These are phyloP conservation scores for Patellaria atrata DNA, from an alignment of 495 filamentous ascomycete species.

Conservation along the genomic window DNA sequence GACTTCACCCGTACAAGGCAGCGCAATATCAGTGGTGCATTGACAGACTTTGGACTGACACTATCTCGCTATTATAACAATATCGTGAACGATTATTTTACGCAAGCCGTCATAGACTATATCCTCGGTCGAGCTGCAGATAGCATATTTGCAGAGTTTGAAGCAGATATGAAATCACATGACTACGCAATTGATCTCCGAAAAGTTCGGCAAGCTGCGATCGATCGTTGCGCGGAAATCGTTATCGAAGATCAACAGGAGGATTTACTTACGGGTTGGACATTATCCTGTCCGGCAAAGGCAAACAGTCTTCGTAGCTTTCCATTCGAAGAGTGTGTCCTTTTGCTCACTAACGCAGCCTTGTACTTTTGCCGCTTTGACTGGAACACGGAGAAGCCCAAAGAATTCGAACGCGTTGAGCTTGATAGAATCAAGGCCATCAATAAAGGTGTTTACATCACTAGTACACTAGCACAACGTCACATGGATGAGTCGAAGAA, in stretches of 20 bases:
- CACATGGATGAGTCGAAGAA: conserved; percentile 67
- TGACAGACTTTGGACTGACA: conserved; percentile 86
- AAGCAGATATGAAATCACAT: conserved; percentile 69
- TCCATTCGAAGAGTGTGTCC: conserved; percentile 70
- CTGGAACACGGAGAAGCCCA: conserved; percentile 84
- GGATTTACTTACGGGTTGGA: conserved; percentile 77
- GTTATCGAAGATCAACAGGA: conserved; percentile 71
- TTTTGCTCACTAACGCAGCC: conserved; percentile 71
- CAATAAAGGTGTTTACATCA: conserved; percentile 74
- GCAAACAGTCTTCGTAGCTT: conserved; percentile 47
- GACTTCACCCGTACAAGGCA: conserved; percentile 87
- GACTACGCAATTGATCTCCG: conserved; percentile 78
- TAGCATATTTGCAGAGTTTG: conserved; percentile 80
- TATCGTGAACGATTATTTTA: conserved; percentile 92
- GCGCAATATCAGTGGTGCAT: conserved; percentile 76
- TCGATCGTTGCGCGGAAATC: conserved; percentile 71
- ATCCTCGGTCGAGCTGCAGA: conserved; percentile 77
- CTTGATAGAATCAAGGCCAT: conserved; percentile 56
- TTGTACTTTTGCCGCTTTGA: conserved; percentile 83
- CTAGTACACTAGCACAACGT: conserved; percentile 57
- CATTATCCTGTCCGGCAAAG: conserved; percentile 52
- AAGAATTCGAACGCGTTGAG: conserved; percentile 75
- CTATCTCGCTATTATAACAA: conserved; percentile 60
- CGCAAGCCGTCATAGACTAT: conserved; percentile 86
- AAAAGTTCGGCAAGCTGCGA: conserved; percentile 72